phyloP scores from a whole-genome alignment of 1,284 basidiomycete genomes.

The Irpex rosettiformis region DNA sequence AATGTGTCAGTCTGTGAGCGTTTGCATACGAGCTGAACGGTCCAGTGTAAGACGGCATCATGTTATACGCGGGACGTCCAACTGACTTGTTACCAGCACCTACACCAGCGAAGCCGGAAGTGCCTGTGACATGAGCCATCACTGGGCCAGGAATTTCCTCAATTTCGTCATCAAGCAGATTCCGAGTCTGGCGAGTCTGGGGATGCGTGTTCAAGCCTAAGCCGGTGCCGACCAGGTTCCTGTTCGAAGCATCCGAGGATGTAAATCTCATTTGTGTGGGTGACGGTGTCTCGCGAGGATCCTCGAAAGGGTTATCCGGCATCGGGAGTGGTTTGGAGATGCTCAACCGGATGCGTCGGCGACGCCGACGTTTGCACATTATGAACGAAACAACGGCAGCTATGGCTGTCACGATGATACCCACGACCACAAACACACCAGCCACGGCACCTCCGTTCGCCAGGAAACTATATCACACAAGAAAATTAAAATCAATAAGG shows the following conservation, averaged over 20 bases:
- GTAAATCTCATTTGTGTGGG: conserved; percentile 17
- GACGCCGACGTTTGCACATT: conserved; percentile 39
- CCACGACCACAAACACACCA: conserved; percentile 54
- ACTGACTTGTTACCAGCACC: conserved; percentile 15
- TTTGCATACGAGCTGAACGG: conserved; percentile 22
- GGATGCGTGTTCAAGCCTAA: conserved; percentile 17
- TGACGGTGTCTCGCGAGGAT: conserved; percentile 20
- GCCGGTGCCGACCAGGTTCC: conserved; percentile 18
- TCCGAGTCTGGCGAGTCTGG: conserved; percentile 7
- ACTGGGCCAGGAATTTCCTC: conserved; percentile 3
- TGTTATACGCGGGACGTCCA: conserved; percentile 14
- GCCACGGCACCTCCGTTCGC: conserved; percentile 50
- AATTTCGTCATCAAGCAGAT: conserved; percentile 21
- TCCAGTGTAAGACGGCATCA: conserved; percentile 1
- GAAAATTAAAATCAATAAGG: neutral
- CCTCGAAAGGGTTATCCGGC: conserved; percentile 28
- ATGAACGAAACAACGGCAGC: conserved; percentile 33
- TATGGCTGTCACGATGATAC: conserved; percentile 37
- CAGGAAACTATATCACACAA: conserved; percentile 41
- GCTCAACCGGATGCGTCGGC: conserved; percentile 30
- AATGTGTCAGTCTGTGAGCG: conserved; percentile 9
- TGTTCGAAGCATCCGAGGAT: conserved; percentile 6
- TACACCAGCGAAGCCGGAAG: conserved; percentile 18
- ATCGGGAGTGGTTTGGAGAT: conserved; percentile 34
- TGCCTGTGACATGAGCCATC: conserved; percentile 6